Evolutionary conservation across 108 stramenopile species (phyloP), one percentile per base, ranked within the genome.

Genomic region (Cyclotella choctawhatcheeana): DNA sequence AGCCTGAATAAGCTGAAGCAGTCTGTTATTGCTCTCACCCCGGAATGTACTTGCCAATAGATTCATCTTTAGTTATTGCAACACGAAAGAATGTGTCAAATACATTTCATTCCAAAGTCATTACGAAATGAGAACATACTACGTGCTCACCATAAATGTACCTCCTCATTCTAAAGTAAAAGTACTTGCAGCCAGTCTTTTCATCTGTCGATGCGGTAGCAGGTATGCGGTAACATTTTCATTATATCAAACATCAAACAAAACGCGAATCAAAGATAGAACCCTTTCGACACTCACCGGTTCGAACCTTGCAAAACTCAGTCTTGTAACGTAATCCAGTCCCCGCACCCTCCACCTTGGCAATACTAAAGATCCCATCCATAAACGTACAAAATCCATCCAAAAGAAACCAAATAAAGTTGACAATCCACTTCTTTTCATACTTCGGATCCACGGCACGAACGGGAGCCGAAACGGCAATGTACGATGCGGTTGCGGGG

Each of bases 381-480:
- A 83, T 52, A n/a, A 58, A 56, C 26, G 40, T 26, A 55, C 51
- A 58, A 45, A 70, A 60, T 27, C 56, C 25, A 17, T 24, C 43
- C 24, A 44, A 13, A 8, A 76, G 20, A 13, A 20, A 55, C 34
- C 25, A 33, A 1, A 61, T 53, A 22, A 67, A 40, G 25, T 66
- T 60, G 21, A 30, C 45, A 60, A 67, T 64, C 18, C 43, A 55
- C 16, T 58, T 74, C 20, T 56, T 51, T 12, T 56, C 45, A 29
- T 83, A 64, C n/a, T 35, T 13, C 22, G 54, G 34, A 43, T 53
- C 67, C 35, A 74, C 33, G 18, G 14, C 37, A 22, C 47, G 53
- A 18, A 69, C 69, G 12, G 76, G 81, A 48, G 79, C 71, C 3
- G 64, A 62, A 6, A 90, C 82, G 20, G 86, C 86, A 22, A 90